These are phyloP conservation scores for Tuber aestivum DNA, from an alignment of 495 filamentous ascomycete species.

Conservation along the genomic window DNA sequence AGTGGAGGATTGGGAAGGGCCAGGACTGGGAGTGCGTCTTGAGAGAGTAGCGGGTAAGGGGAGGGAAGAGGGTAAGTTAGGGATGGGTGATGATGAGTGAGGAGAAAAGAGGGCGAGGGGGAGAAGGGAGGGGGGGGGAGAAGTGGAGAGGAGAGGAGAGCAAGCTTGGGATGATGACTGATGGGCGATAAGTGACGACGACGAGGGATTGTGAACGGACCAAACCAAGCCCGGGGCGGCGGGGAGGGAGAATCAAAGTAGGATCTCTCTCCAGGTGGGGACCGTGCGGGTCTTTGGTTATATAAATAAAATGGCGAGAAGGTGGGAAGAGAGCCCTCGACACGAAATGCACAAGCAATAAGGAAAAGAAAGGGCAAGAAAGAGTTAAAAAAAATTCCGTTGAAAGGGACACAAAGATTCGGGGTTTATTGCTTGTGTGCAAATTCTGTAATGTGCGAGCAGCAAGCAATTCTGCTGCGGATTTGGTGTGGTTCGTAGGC, in stretches of 20 bases:
- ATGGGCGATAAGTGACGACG: constrained; percentile 30
- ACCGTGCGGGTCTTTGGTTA: constrained; percentile 25
- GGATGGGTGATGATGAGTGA: too few species aligned
- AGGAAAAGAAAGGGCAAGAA: neutral
- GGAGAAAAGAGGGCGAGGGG: neutral
- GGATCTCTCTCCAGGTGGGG: constrained; percentile 25
- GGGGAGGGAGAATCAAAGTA: neutral
- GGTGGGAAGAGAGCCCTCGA: constrained; percentile 15
- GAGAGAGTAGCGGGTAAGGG: constrained; percentile 17
- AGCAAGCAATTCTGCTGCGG: neutral
- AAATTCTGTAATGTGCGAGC: neutral
- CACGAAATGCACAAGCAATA: neutral
- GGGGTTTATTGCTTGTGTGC: constrained; percentile 3
- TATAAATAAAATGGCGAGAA: constrained; percentile 19
- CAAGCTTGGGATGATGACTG: constrained; percentile 28
- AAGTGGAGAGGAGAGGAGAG: constrained; percentile 12
- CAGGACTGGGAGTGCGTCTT: neutral
- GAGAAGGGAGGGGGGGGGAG: constrained; percentile 13
- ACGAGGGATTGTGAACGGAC: constrained; percentile 20
- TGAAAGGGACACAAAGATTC: neutral
- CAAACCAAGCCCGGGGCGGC: constrained; percentile 30
- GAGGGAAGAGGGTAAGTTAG: constrained; percentile 19
- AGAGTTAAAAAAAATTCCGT: neutral
- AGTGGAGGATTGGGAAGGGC: neutral
- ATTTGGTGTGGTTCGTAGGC: neutral